Evolutionary conservation across 495 filamentous ascomycete genomes (phyloP), one percentile per base, ranked within the genome.

Genomic region (Tuber indicum): DNA sequence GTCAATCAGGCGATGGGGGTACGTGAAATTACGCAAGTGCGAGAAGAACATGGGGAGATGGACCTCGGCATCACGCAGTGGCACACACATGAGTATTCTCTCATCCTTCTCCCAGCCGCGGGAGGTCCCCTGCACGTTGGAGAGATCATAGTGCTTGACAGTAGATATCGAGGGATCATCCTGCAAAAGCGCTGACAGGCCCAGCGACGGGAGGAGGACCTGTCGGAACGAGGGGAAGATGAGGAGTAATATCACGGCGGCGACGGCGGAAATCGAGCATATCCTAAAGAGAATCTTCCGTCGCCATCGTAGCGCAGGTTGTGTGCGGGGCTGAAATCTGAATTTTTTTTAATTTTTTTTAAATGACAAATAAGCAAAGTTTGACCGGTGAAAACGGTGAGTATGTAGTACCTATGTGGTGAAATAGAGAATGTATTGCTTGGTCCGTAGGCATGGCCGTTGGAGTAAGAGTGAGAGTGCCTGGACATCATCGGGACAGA

Each of bases 31-130:
- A 71, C 89, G 90, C 66, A 99, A 89, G 84, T 99, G 96, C 46
- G 90, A 91, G 86, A 99, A 99, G 88, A 99, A 98, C 96, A 99
- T 97, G 66, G 92, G 91, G 9, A 99, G 87, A 87, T 99, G 96
- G 36, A 92, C 89, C 81, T 95, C 91, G 39, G 96, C 96, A 84
- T 99, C 96, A 82, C 96, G 90, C 71, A 99, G 88, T 52, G 96
- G 96, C 10, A 96, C 95, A 83, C 96, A 98, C 83, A 99, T 90
- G 69, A 99, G 88, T 79, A 99, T 96, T 73, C 96, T 90, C 85
- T 99, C 96, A 82, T 94, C 96, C 46, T 92, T 87, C 83, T 97
- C 94, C 96, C 96, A 98, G 17, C 96, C 96, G 79, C 91, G 90
- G 72, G 91, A 92, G 9, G 93, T 93, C 36, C 96, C 96, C 81